Evolutionary conservation across 768 basidiomycete species (phyloP).

Genomic region (Antrodiella citrinella): DNA sequence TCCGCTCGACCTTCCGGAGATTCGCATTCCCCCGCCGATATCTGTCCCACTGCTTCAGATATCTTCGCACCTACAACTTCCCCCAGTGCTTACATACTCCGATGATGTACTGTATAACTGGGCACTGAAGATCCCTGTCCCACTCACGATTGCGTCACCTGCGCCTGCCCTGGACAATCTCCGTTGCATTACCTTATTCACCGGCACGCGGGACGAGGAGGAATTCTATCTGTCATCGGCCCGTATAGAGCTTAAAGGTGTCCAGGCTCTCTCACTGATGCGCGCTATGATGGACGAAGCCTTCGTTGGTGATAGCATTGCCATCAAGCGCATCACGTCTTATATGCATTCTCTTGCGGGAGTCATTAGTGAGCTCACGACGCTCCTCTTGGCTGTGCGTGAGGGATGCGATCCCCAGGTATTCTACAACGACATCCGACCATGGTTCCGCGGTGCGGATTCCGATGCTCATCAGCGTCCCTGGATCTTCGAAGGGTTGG

Average conservation of each 20-base stretch:
- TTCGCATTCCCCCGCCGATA: constrained; percentile 62
- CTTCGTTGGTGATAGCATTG: constrained; percentile 56
- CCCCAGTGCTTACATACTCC: constrained; percentile 85
- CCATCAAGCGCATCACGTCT: constrained; percentile 38
- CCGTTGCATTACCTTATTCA: constrained; percentile 62
- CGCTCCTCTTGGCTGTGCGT: constrained; percentile 55
- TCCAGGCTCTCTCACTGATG: constrained; percentile 81
- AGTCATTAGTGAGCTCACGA: constrained; percentile 57
- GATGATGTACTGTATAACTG: constrained; percentile 92
- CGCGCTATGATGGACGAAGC: constrained; percentile 79
- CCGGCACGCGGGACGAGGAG: constrained; percentile 69
- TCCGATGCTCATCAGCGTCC: constrained; percentile 19
- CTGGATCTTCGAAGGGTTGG: constrained; percentile 41
- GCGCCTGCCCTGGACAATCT: constrained; percentile 49
- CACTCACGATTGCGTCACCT: constrained; percentile 15
- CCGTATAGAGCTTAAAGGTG: constrained; percentile 80
- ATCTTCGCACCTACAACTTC: constrained; percentile 63
- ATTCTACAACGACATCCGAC: constrained; percentile 51
- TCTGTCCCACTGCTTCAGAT: constrained; percentile 71
- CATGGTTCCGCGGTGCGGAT: constrained; percentile 57
- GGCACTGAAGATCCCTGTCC: constrained; percentile 25
- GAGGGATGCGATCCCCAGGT: constrained; percentile 63
- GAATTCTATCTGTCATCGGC: constrained; percentile 86
- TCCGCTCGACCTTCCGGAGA: constrained; percentile 22
- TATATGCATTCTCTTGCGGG: constrained; percentile 58